Evolutionary conservation across 768 basidiomycete species (phyloP), one percentile per base, ranked within the genome.

Genomic region (Podaxis rugospora): DNA sequence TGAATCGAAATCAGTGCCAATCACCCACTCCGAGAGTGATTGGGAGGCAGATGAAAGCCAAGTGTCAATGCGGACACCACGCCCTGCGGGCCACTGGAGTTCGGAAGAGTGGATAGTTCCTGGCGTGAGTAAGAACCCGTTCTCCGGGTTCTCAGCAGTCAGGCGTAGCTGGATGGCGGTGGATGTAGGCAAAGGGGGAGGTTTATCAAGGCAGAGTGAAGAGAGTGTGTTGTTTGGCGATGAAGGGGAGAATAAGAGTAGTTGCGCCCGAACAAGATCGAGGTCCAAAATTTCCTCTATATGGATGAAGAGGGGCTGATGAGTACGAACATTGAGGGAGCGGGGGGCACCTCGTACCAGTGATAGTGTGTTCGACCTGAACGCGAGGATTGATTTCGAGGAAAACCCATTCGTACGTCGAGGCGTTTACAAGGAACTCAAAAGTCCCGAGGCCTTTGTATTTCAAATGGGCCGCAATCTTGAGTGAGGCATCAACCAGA

Each of bases 311-410:
- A 32, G 32, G 32, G 32, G 32, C 32, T 1, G 1, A 32, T 64
- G 25, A 42, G 52, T 53, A 40, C 14, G 25, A 23, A 16, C 21
- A 53, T 4, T 21, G 7, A 42, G 21, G 21, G 18, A 44, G 10
- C 16, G 16, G 62, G 14, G 14, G 54, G 49, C 56, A 60, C 18
- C 7, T 66, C 76, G 40, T 66, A 87, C 90, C 90, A 59, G 93
- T 93, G 66, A 95, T 86, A 50, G 93, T 95, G 75, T 95, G 93
- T 71, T 95, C 93, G 70, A 95, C 93, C 71, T 95, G 93, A 57
- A 95, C 90, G 73, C 93, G 89, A 23, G 93, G 90, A 72, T 93
- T 93, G 64, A 94, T 92, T 71, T 94, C 92, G 65, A 95, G 89
- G 73, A 95, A 95, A 73, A 93, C 92, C 77, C 92, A 90, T 63